phyloP scores from a whole-genome alignment of 1,139 yeast species.

The Lodderomyces parapsilosis region DNA sequence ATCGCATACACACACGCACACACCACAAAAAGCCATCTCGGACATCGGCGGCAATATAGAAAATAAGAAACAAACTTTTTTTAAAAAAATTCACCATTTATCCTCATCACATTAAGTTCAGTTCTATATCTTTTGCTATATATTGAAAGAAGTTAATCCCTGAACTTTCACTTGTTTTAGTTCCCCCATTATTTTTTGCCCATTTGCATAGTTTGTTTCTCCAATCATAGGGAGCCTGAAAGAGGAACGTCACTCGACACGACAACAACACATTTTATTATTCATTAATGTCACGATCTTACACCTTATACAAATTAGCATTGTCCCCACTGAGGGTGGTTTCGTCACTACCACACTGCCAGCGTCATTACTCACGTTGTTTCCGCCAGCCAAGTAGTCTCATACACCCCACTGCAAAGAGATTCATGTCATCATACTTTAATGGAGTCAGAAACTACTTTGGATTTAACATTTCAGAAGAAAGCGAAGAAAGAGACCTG shows the following conservation, averaged over 20 bases:
- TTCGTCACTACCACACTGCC: background rate
- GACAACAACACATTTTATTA: too few species aligned
- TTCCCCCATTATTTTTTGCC: background rate
- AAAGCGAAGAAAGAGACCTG: constrained; percentile 12
- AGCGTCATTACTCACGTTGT: background rate
- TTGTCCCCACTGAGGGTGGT: constrained; percentile 1
- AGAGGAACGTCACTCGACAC: too few species aligned
- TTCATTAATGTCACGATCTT: background rate
- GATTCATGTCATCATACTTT: constrained; percentile 16
- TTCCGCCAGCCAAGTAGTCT: background rate
- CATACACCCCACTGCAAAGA: background rate
- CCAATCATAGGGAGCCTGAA: too few species aligned
- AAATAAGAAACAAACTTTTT: too few species aligned
- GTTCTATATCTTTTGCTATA: background rate
- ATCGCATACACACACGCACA: background rate
- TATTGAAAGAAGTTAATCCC: too few species aligned
- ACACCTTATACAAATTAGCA: background rate
- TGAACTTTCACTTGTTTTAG: too few species aligned
- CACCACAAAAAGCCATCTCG: background rate
- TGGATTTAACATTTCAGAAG: constrained; percentile 19
- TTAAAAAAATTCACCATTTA: background rate
- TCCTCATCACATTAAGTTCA: background rate
- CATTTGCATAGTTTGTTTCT: background rate
- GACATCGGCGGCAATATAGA: background rate
- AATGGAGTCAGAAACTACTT: constrained; percentile 30